Evolutionary conservation across 2,329 filamentous ascomycete genomes (phyloP).

Genomic region (Cyanodermella asteris): DNA sequence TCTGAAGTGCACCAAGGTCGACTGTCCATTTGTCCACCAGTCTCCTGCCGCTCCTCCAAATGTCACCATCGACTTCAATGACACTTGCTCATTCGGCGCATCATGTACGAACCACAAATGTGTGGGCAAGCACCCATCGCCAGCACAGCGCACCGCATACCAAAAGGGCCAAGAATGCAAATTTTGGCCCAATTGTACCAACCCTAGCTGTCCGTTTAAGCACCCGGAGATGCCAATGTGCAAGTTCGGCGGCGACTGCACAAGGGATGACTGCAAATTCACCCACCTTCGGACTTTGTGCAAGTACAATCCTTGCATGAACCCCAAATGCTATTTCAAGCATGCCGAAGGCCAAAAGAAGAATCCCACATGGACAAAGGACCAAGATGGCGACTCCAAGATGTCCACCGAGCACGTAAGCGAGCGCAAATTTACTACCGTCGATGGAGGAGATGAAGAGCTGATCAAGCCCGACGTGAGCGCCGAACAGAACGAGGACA

Average conservation of each 20-base stretch:
- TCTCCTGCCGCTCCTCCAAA: conserved; percentile 71
- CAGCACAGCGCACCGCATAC: conserved; percentile 55
- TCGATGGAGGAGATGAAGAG: conserved; percentile 41
- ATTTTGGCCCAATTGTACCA: conserved; percentile 81
- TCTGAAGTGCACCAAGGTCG: conserved; percentile 63
- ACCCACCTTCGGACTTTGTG: conserved; percentile 69
- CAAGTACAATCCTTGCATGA: conserved; percentile 79
- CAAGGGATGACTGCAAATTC: conserved; percentile 63
- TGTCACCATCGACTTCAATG: conserved; percentile 53
- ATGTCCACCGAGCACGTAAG: conserved; percentile 47
- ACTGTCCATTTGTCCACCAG: conserved; percentile 87
- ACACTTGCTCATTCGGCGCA: conserved; percentile 63
- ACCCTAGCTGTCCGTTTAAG: conserved; percentile 67
- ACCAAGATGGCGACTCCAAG: conserved; percentile 50
- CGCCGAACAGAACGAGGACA: conserved; percentile 10
- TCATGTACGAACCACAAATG: conserved; percentile 96
- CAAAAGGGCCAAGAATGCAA: conserved; percentile 73
- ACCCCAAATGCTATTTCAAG: conserved; percentile 69
- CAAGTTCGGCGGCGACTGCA: conserved; percentile 78
- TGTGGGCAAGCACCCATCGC: conserved; percentile 75
- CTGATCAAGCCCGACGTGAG: conserved; percentile 40
- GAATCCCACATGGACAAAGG: conserved; percentile 66
- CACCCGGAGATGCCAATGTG: conserved; percentile 72
- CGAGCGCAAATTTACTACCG: conserved; percentile 69
- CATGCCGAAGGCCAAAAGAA: conserved; percentile 76